These are phyloP conservation scores for Cryptosporidium xiaoi DNA, from an alignment of 169 alveolate genomes.

Conservation along the genomic window DNA sequence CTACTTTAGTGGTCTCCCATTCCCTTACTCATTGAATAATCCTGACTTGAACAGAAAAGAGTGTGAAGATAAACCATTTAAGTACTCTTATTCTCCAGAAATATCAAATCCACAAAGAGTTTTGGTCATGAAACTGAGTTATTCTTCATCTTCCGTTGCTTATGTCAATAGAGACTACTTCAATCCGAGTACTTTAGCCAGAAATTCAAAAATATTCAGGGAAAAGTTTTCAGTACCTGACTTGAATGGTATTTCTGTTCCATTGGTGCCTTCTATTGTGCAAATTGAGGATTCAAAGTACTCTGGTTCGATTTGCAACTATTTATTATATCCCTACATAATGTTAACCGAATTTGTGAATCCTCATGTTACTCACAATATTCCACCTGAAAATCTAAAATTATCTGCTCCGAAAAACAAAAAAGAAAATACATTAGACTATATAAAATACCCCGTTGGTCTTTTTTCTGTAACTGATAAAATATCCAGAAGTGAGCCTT, in stretches of 20 bases:
- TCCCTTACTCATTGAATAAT: neutral
- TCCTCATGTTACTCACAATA: neutral
- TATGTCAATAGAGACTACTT: neutral
- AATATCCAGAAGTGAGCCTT: slow-evolving; percentile 11
- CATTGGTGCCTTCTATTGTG: slow-evolving; percentile 29
- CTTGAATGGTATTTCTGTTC: slow-evolving; percentile 5
- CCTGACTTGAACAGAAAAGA: slow-evolving; percentile 1
- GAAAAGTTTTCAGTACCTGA: slow-evolving; percentile 45
- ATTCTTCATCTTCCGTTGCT: slow-evolving; percentile 1
- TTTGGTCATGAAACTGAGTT: slow-evolving; percentile 32
- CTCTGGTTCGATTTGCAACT: slow-evolving; percentile 4
- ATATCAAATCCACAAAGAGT: slow-evolving; percentile 27
- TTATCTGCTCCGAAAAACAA: neutral
- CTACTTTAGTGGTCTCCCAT: slow-evolving; percentile 29
- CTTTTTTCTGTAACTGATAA: neutral
- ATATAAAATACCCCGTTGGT: slow-evolving; percentile 21
- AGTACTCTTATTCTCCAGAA: slow-evolving; percentile 7
- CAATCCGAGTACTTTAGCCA: slow-evolving; percentile 2
- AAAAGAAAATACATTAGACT: slow-evolving; percentile 11
- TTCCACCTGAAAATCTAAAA: neutral
- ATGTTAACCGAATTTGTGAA: slow-evolving; percentile 61
- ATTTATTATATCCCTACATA: slow-evolving; percentile 27
- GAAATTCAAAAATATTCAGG: slow-evolving; percentile 19
- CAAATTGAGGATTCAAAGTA: slow-evolving; percentile 23
- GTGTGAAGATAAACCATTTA: slow-evolving; percentile 3